phyloP scores from a whole-genome alignment of 345 rosid genomes.

The Camelina sativa region DNA sequence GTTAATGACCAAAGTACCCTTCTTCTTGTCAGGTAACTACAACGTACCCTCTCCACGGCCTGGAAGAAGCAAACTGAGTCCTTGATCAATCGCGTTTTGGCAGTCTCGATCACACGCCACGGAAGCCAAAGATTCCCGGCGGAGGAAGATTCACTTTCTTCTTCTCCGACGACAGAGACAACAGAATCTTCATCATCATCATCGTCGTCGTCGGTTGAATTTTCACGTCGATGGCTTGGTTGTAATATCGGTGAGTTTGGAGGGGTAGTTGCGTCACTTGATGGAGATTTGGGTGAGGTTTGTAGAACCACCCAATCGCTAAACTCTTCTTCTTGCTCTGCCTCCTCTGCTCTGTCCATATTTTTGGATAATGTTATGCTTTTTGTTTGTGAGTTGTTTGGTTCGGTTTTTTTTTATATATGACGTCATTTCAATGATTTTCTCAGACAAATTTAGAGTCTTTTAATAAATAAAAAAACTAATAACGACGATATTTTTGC shows the following conservation, averaged over 20 bases:
- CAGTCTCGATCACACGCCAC: slow-evolving; percentile 29
- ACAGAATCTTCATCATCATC: slow-evolving; percentile 11
- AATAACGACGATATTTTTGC: slow-evolving; percentile 29
- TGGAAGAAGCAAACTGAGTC: slow-evolving; percentile 5
- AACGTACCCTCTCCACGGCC: background rate
- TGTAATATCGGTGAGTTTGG: slow-evolving; percentile 24
- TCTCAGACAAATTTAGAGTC: background rate
- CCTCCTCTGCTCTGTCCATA: slow-evolving; percentile 35
- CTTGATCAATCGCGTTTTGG: slow-evolving; percentile 21
- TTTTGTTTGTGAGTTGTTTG: slow-evolving; percentile 7
- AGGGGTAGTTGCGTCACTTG: slow-evolving; percentile 26
- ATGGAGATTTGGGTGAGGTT: slow-evolving; percentile 24
- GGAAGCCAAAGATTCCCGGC: slow-evolving; percentile 17
- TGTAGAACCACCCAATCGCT: slow-evolving; percentile 45
- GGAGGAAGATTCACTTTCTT: slow-evolving; percentile 23
- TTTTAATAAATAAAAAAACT: background rate
- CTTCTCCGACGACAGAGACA: slow-evolving; percentile 25
- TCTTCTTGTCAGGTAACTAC: slow-evolving; percentile 20
- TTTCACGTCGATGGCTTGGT: slow-evolving; percentile 25
- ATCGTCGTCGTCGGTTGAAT: slow-evolving; percentile 4
- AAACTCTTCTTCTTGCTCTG: slow-evolving; percentile 41
- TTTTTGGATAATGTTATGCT: slow-evolving; percentile 30
- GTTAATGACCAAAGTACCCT: slow-evolving; percentile 42
- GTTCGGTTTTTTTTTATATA: slow-evolving; percentile 23
- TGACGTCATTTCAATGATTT: slow-evolving; percentile 24